Evolutionary conservation across 257 asterid genomes (phyloP), one percentile per base, ranked within the genome.

Genomic region (Solanum stenotomum): DNA sequence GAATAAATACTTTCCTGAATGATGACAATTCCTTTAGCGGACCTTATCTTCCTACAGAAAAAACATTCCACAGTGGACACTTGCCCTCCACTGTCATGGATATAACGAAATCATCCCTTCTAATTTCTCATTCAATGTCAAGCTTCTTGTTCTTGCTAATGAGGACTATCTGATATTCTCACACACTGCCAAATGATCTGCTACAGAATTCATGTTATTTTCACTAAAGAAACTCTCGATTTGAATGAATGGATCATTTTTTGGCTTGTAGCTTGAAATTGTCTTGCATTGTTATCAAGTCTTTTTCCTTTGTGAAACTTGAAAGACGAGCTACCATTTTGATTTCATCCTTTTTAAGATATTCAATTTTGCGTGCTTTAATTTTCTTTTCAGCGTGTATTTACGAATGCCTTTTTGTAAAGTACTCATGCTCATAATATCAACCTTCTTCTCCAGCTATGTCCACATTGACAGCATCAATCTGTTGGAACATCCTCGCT

Each of bases 401-500:
- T 38, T 74, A 31, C 8, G 40, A 33, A 27, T 27, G 8, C 52
- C 87, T 25, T 82, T 79, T 61, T 81, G 42, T 16, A 29, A 31
- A 81, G 49, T 29, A 29, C 42, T 29, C 44, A 20, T 59, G 67
- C 20, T 52, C 59, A 84, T 40, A 44, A 70, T 87, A 44, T 72
- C 87, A 65, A 67, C 70, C 89, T 85, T 88, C 56, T 90, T 90
- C 89, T 89, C 86, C 96, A 97, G 99, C 95, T 88, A 91, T 96
- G 93, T 89, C 96, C 90, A 90, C 87, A 27, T 85, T 94, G 93
- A 92, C 98, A 25, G 87, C 95, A 82, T 97, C 99, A 20, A 92
- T 97, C 52, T 94, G 99, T 92, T 97, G 99, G 99, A 97, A 96
- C 90, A 94, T 97, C 91, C 89, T 96, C 90, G 99, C 99, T 42